phyloP scores from a whole-genome alignment of 495 filamentous ascomycete species.

The Penicillium bialowiezense region DNA sequence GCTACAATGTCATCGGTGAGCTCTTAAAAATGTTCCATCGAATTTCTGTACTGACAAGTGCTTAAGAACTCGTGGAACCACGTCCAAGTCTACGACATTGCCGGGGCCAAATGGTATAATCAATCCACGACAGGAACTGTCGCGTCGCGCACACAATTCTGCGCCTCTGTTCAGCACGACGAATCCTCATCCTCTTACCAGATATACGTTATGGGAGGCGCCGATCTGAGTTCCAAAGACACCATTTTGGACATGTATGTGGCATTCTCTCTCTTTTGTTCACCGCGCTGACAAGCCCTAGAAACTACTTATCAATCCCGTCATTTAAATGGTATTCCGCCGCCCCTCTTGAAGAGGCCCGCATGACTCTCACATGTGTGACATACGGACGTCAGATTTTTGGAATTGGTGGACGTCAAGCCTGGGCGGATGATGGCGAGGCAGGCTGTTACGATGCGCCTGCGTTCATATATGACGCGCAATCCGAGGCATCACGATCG shows the following conservation, averaged over 20 bases:
- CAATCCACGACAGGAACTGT: conserved; percentile 11
- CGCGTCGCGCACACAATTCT: conserved; percentile 10
- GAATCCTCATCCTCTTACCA: conserved; percentile 7
- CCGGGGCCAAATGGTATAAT: conserved; percentile 14
- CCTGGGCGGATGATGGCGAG: conserved; percentile 1
- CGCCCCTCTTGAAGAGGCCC: background rate
- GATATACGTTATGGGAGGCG: conserved; percentile 10
- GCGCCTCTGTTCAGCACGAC: conserved; percentile 14
- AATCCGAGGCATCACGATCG: conserved; percentile 6
- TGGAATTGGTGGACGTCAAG: conserved; percentile 14
- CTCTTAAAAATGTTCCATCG: background rate
- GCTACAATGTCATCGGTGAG: background rate
- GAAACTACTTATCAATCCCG: conserved; percentile 15
- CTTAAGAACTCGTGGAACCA: conserved; percentile 15
- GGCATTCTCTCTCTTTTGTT: background rate
- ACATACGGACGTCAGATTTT: conserved; percentile 16
- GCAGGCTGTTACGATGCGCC: conserved; percentile 16
- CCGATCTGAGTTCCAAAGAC: background rate
- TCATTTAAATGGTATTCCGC: conserved; percentile 17
- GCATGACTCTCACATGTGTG: conserved; percentile 13
- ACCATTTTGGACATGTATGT: background rate
- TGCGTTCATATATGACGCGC: conserved; percentile 16
- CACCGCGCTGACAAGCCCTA: background rate
- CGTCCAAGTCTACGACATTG: conserved; percentile 17
- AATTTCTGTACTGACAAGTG: background rate